Conservation (phyloP, 352 stramenopile genomes). For the Pythium brassicae region DNA sequence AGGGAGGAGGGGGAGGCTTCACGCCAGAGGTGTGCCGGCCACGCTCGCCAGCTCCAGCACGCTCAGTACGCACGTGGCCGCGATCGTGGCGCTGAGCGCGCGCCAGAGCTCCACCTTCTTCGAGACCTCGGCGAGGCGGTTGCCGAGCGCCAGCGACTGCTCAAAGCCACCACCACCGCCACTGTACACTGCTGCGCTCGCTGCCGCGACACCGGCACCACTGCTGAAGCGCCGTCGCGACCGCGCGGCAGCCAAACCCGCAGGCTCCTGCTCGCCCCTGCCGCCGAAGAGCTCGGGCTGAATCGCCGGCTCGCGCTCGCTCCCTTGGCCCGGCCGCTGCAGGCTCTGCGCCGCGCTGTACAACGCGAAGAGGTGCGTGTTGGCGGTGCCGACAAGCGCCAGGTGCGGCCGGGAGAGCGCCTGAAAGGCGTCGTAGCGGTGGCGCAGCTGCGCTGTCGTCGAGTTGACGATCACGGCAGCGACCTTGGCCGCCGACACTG, state of each 20-base stretch:
- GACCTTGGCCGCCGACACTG: conserved; percentile 1
- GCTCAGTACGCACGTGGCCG: conserved; percentile 21
- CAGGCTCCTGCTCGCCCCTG: not conserved
- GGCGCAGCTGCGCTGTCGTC: conserved; percentile 14
- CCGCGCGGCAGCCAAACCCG: not conserved
- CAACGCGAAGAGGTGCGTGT: conserved; percentile 28
- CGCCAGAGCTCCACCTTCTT: conserved; percentile 42
- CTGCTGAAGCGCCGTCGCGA: not conserved
- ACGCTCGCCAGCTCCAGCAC: conserved; percentile 14
- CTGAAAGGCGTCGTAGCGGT: conserved; percentile 15
- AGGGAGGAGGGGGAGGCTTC: not conserved
- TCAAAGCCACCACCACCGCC: too few relatives aligned
- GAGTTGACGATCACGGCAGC: conserved; percentile 14
- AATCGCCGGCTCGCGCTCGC: not conserved
- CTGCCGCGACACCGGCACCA: conserved; percentile 6
- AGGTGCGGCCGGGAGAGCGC: conserved; percentile 12
- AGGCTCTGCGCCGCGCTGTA: conserved; percentile 23
- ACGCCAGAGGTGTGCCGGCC: not conserved
- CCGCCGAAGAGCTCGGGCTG: conserved; percentile 2
- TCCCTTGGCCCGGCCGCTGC: not conserved
- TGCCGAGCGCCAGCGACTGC: conserved; percentile 20
- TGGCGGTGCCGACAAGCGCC: conserved; percentile 16
- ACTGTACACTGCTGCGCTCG: too few relatives aligned
- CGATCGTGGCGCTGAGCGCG: conserved; percentile 22
- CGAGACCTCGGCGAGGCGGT: conserved; percentile 27